Conservation (phyloP, 1,284 basidiomycete genomes). For the Coniferiporia weirii region DNA sequence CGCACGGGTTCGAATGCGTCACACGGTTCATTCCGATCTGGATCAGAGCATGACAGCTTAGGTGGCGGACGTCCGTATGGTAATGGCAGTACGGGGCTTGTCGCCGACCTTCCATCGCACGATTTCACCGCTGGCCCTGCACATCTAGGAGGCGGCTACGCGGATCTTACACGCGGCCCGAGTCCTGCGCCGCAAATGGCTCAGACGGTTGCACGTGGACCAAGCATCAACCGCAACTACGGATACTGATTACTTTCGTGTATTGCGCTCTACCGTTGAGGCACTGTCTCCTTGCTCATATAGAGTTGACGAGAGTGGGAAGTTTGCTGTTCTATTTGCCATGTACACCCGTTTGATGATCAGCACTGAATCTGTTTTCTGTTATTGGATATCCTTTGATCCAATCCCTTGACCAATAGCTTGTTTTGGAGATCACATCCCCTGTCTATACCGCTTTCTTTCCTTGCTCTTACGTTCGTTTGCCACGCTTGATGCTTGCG, state of each 20-base stretch:
- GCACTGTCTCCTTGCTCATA: background rate
- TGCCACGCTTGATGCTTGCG: slow-evolving; percentile 13
- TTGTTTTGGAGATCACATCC: background rate
- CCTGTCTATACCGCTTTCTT: slow-evolving; percentile 10
- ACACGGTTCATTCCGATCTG: slow-evolving; percentile 61
- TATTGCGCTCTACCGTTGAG: background rate
- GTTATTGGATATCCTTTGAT: background rate
- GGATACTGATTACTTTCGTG: slow-evolving; percentile 24
- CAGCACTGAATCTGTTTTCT: background rate
- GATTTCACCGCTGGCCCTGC: slow-evolving; percentile 73
- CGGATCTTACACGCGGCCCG: slow-evolving; percentile 66
- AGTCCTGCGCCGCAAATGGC: slow-evolving; percentile 62
- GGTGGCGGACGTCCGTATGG: slow-evolving; percentile 25
- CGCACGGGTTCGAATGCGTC: slow-evolving; percentile 55
- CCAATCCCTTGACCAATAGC: background rate
- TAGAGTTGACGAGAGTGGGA: background rate
- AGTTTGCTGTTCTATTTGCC: background rate
- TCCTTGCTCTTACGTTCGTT: slow-evolving; percentile 1
- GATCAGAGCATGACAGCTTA: slow-evolving; percentile 41
- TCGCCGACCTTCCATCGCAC: slow-evolving; percentile 56
- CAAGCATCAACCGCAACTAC: slow-evolving; percentile 37
- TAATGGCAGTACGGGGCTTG: slow-evolving; percentile 26
- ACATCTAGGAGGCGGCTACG: slow-evolving; percentile 65
- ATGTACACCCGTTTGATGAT: background rate
- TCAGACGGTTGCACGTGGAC: slow-evolving; percentile 42